These are phyloP conservation scores for Neoascochyta sp. DNA, from an alignment of 2,329 filamentous ascomycete species.

Conservation along the genomic window DNA sequence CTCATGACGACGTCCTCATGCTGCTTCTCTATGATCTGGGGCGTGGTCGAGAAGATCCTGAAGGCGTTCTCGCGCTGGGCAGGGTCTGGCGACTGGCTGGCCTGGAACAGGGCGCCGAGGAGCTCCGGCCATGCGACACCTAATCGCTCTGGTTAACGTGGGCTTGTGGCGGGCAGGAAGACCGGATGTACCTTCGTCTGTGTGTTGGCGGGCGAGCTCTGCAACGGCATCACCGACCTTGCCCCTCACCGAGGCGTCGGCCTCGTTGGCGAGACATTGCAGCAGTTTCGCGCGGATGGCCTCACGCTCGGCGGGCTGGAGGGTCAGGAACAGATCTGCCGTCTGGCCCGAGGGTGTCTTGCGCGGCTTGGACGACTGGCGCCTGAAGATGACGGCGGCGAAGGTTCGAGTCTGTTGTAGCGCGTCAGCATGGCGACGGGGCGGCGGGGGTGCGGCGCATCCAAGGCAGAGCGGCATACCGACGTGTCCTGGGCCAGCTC, in stretches of 20 bases:
- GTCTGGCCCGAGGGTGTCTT: constrained; percentile 67
- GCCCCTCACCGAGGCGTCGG: constrained; percentile 72
- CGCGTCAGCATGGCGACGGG: constrained; percentile 4
- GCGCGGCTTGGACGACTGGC: constrained; percentile 83
- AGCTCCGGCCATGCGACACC: constrained; percentile 87
- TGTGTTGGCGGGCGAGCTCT: constrained; percentile 91
- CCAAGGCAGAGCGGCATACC: constrained; percentile 50
- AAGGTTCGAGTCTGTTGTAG: constrained; percentile 73
- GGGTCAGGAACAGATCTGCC: constrained; percentile 79
- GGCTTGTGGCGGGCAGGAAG: neutral
- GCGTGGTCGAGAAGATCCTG: constrained; percentile 91
- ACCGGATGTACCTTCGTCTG: constrained; percentile 70
- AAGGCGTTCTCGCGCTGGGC: constrained; percentile 89
- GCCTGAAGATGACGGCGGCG: constrained; percentile 87
- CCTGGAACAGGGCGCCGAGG: constrained; percentile 77
- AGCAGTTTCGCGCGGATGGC: constrained; percentile 82
- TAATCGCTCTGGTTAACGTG: constrained; percentile 35
- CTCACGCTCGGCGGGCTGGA: constrained; percentile 68
- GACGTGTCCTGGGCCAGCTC: constrained; percentile 69
- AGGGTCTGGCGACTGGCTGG: constrained; percentile 79
- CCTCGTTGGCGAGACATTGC: constrained; percentile 69
- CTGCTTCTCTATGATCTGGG: constrained; percentile 91
- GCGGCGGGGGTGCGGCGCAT: neutral
- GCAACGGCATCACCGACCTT: constrained; percentile 98
- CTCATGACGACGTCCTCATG: constrained; percentile 86